Evolutionary conservation across 139 green algal genomes (phyloP).

Genomic region (Edaphochlamys debaryana): DNA sequence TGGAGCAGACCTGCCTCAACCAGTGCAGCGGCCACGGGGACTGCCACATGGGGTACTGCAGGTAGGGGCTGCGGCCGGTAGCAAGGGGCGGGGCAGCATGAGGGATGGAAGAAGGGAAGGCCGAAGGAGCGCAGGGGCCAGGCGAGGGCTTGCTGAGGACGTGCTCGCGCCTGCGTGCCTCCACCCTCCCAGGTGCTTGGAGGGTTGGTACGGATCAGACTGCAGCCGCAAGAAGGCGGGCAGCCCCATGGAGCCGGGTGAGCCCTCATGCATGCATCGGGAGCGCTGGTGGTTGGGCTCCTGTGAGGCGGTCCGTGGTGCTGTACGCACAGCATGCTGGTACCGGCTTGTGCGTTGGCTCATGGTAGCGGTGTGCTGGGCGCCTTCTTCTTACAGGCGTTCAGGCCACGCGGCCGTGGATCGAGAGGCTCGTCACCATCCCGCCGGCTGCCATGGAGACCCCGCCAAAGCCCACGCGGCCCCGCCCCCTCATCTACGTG

Average conservation of each 20-base stretch:
- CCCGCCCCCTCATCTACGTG: constrained; percentile 25
- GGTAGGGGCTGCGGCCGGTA: neutral
- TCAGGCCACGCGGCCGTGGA: constrained; percentile 2
- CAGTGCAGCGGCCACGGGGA: constrained; percentile 5
- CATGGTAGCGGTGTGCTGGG: no score
- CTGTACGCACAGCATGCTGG: no score
- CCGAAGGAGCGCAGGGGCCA: no score
- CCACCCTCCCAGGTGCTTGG: neutral
- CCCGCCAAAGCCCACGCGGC: neutral
- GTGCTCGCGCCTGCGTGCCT: no score
- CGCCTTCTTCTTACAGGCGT: no score
- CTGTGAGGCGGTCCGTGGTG: no score
- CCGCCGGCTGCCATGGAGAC: neutral
- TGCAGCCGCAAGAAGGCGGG: neutral
- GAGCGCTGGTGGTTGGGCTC: no score
- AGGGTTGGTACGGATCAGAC: neutral
- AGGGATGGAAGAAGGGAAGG: no score
- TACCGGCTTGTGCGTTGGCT: no score
- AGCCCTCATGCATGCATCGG: no score
- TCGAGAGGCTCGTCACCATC: neutral
- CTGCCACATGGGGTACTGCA: constrained; percentile 1
- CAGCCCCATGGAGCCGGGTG: neutral
- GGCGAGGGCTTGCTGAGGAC: no score
- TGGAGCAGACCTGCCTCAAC: neutral
- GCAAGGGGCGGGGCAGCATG: no score